These are phyloP conservation scores for Spongispora temasekensis DNA, from an alignment of 1,284 basidiomycete species.

Conservation along the genomic window DNA sequence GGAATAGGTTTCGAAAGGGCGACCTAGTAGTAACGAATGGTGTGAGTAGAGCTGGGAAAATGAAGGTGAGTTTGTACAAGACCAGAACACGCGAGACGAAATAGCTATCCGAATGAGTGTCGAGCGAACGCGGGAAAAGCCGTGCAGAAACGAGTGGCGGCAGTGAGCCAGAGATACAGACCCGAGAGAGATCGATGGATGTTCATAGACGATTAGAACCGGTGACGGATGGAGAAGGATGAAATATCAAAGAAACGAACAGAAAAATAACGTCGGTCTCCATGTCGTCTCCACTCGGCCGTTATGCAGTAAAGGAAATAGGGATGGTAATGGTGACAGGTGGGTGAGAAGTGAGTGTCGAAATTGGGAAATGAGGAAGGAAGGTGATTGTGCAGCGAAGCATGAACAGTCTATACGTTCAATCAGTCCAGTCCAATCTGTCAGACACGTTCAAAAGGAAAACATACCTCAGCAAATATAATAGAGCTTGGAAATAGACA, in stretches of 20 bases:
- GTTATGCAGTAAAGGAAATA: conserved; percentile 3
- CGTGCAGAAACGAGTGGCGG: conserved; percentile 1
- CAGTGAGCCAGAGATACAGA: not conserved
- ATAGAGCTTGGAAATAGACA: conserved; percentile 8
- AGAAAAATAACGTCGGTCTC: not conserved
- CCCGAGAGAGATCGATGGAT: not conserved
- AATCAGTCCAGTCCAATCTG: not conserved
- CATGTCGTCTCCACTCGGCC: not conserved
- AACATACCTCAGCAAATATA: conserved; percentile 18
- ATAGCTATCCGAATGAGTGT: conserved; percentile 12
- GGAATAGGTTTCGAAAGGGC: not conserved
- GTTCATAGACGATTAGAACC: too few relatives aligned
- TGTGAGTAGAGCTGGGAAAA: not conserved
- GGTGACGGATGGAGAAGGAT: too few relatives aligned
- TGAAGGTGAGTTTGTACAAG: conserved; percentile 7
- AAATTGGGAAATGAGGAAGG: not conserved
- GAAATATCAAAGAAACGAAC: not conserved
- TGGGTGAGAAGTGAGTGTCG: conserved; percentile 5
- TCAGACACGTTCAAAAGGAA: not conserved
- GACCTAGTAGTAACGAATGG: conserved; percentile 4
- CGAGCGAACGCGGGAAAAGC: not conserved
- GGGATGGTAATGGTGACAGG: not conserved
- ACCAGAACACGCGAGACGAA: not conserved
- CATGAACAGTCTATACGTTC: conserved; percentile 6
- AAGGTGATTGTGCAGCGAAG: conserved; percentile 5